Evolutionary conservation across 2,329 filamentous ascomycete species (phyloP), one percentile per base, ranked within the genome.

Genomic region (Fusarium acutatum): DNA sequence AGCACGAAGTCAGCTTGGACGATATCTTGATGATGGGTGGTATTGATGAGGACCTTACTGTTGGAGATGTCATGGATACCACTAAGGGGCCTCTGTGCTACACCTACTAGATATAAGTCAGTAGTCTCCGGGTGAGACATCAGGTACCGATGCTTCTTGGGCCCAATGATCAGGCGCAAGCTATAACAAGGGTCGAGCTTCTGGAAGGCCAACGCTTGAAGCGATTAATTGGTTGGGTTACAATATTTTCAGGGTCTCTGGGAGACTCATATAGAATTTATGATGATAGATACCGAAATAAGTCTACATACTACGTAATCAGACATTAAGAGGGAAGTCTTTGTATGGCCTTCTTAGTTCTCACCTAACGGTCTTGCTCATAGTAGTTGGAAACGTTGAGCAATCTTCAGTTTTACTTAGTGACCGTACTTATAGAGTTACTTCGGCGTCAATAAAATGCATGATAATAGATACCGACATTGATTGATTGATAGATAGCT

Each of bases 41-140:
- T 2, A 60, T 60, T 26, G 52, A 60, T 1, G n/a, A 57, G 1
- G 47, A 60, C 7, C 6, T 67, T 22, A 67, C 47, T 35, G 53
- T 67, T 3, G 18, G 44, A 17, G 64, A 67, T 52, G 62, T 67
- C 11, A 60, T 67, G 52, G 64, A 67, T 18, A 43, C 32, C 7
- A 60, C 35, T 4, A 46, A 38, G 7, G 47, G 47, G 1, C 26
- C 37, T 8, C 18, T 67, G 6, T 67, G 64, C 12, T 67, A 60
- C 14, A 47, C n/a, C 10, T 67, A 67, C 14, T 67, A 52, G 28
- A n/a, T 9, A 9, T 18, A 9, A 8, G 3, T 4, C n/a, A 3
- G 11, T 11, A 12, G n/a, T 24, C n/a, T 30, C 3, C 5, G 1
- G 3, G 26, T 14, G 12, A 41, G 22, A 12, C 20, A 24, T 56